Evolutionary conservation across 2,329 filamentous ascomycete species (phyloP).

Genomic region (Sporothrix pseudoabietina): DNA sequence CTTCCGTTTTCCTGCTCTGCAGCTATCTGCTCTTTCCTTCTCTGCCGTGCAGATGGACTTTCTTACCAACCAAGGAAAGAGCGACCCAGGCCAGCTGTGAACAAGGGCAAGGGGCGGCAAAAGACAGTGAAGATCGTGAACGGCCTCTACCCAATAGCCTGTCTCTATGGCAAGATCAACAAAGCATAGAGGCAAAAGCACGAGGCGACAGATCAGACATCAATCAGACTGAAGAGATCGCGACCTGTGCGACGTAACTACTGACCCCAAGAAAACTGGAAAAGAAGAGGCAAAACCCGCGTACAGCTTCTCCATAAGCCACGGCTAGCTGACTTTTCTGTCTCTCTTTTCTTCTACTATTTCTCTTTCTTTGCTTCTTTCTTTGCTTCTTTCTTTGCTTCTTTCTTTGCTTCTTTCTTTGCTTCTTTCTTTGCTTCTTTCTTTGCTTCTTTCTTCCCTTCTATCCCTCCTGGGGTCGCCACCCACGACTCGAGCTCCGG

Average conservation of each 20-base stretch:
- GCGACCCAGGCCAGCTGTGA: neutral
- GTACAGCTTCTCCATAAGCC: constrained; percentile 1
- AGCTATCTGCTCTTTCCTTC: neutral
- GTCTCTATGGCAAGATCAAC: neutral
- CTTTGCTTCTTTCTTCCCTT: neutral
- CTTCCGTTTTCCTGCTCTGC: neutral
- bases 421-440: neutral
- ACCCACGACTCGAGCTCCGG: constrained; percentile 8
- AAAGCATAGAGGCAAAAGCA: neutral
- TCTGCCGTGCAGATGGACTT: neutral
- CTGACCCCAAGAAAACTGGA: neutral
- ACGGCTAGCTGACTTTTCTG: neutral
- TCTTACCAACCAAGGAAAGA: neutral
- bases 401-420: neutral
- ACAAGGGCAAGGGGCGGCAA: neutral
- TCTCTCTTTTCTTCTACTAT: no score
- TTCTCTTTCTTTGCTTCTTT: neutral
- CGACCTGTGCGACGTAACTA: neutral
- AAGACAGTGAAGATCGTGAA: neutral
- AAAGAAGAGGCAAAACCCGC: neutral
- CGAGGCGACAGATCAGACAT: neutral
- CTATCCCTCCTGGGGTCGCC: neutral
- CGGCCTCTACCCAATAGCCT: neutral
- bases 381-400: neutral
- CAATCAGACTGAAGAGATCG: neutral